Conservation (phyloP, 129 eudicot genomes). For the Helichrysum umbraculigerum region DNA sequence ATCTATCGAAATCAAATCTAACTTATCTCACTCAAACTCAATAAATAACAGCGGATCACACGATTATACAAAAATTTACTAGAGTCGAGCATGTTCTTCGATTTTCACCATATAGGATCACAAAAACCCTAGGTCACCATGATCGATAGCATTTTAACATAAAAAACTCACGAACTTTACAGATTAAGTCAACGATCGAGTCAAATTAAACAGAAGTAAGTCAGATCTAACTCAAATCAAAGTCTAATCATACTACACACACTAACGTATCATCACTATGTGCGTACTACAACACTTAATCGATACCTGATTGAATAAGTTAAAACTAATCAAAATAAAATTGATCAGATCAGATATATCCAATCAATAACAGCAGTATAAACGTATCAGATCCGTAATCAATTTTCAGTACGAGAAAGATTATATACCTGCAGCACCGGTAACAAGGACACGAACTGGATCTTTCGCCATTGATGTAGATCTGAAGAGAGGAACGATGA, state of each 20-base stretch:
- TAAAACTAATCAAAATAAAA: not conserved
- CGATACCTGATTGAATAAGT: not conserved
- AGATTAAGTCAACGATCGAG: not conserved
- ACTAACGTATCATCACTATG: not conserved
- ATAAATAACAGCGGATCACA: not conserved
- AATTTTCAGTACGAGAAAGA: not conserved
- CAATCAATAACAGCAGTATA: too few species aligned
- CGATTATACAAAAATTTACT: too few species aligned
- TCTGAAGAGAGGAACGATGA: conserved; percentile 17
- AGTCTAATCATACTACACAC: not conserved
- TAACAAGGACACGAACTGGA: conserved; percentile 86
- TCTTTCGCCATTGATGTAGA: conserved; percentile 65
- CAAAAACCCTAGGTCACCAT: not conserved
- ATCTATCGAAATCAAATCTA: conserved; percentile 1
- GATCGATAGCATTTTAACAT: not conserved
- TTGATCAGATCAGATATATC: conserved; percentile 16
- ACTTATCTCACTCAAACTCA: not conserved
- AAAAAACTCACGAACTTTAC: not conserved
- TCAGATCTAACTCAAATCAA: not conserved
- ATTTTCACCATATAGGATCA: not conserved
- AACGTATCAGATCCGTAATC: conserved; percentile 23
- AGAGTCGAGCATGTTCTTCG: not conserved
- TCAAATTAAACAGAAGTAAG: too few species aligned
- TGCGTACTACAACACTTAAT: not conserved
- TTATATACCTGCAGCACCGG: conserved; percentile 90